Evolutionary conservation across 192 early-diverging fungal species (phyloP), one percentile per base, ranked within the genome.

Genomic region (Mortierella claussenii): DNA sequence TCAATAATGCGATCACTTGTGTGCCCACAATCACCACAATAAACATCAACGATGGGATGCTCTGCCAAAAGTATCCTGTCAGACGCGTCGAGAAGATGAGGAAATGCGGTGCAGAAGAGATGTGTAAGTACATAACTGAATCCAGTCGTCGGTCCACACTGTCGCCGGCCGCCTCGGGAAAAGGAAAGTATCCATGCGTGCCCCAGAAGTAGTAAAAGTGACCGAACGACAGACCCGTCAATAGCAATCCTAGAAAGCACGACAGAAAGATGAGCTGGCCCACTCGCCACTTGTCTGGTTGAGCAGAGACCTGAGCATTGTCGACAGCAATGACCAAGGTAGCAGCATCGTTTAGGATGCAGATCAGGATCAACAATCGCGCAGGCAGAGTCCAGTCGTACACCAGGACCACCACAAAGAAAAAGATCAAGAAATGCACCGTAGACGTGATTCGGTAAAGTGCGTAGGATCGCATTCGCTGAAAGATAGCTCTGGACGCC

Each of bases 401-500:
- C 3, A 79, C 82, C 11, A 90, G 65, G 46, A 90, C 82, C 13
- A 90, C 80, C 15, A 93, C 78, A 81, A 93, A 93, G 83, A 93
- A 93, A 69, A 93, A 93, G 13, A 93, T 60, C 67, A 93, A 68
- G 62, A 93, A 93, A 64, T 93, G 91, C 47, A 93, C 88, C 34
- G 90, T 93, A 5, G 90, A 92, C 31, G 92, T 83, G 53, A 93
- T 91, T 67, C 92, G 84, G 73, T 92, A 89, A 13, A 92, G 47
- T 13, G 89, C 87, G 63, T 91, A 91, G 5, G 86, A 88, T 13
- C 88, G 82, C 79, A 92, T 87, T 31, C 91, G 82, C 50, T 93
- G 89, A 75, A 93, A 93, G 48, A 93, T 91, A 46, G 87, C 85
- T 58, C 91, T 82, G 6, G 86, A 88, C 10, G 85, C 83, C 68